Evolutionary conservation across 2,329 filamentous ascomycete genomes (phyloP).

Genomic region (Sporothrix pseudoabietina): DNA sequence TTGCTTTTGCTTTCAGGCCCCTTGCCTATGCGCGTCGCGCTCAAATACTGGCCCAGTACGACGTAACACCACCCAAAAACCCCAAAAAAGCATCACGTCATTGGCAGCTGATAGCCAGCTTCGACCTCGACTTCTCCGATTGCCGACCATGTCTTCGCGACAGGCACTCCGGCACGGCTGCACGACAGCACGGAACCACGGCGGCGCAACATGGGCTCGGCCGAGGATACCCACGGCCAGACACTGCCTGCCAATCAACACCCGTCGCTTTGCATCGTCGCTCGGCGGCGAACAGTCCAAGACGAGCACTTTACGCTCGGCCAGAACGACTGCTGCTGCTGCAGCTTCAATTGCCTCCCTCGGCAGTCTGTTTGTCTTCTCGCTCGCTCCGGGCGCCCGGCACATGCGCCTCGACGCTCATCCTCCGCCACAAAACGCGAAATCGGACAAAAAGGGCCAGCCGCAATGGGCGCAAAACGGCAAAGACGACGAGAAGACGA

Average conservation of each 20-base stretch:
- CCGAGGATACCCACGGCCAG: background rate
- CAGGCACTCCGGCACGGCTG: slow-evolving; percentile 4
- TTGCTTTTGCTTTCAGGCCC: background rate
- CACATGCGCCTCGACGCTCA: slow-evolving; percentile 26
- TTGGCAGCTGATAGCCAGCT: background rate
- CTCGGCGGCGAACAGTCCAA: background rate
- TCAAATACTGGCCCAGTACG: background rate
- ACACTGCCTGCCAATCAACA: background rate
- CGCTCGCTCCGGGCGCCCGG: slow-evolving; percentile 5
- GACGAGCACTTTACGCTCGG: background rate
- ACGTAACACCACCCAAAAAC: no score
- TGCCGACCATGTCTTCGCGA: slow-evolving; percentile 13
- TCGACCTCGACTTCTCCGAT: background rate
- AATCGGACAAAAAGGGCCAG: background rate
- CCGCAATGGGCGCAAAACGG: slow-evolving; percentile 21
- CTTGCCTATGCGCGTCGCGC: slow-evolving; percentile 11
- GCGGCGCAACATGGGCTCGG: background rate
- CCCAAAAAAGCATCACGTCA: slow-evolving; percentile 12
- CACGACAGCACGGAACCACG: background rate
- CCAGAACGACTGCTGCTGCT: background rate
- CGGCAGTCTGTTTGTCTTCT: slow-evolving; percentile 21
- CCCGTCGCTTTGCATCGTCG: background rate
- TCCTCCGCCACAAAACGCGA: background rate
- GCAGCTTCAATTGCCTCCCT: slow-evolving; percentile 15
- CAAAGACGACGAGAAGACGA: background rate